Conservation (phyloP, 129 eudicot species). For the Flaveria bidentis region DNA sequence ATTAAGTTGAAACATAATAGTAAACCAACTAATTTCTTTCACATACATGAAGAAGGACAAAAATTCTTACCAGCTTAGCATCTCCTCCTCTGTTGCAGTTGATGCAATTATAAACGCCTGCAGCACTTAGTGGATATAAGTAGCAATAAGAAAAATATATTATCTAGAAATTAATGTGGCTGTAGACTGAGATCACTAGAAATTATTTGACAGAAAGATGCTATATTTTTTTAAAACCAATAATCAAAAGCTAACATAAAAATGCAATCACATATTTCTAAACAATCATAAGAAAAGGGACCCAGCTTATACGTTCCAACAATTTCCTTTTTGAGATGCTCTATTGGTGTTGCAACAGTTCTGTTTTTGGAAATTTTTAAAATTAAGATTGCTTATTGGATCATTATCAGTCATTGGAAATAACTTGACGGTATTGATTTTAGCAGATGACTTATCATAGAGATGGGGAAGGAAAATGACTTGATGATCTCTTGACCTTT, state of each 20-base stretch:
- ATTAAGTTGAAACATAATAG: not conserved
- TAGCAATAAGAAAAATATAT: not conserved
- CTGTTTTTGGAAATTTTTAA: not conserved
- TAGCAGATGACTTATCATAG: constrained; percentile 1
- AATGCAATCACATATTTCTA: not conserved
- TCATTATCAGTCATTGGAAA: constrained; percentile 8
- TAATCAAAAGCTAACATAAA: not conserved
- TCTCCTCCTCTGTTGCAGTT: constrained; percentile 63
- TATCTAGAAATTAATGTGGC: not conserved
- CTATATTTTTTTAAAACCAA: not conserved
- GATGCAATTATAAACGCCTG: constrained; percentile 71
- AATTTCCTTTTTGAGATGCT: not conserved
- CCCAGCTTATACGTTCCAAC: not conserved
- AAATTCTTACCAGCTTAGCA: constrained; percentile 56
- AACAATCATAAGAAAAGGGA: not conserved
- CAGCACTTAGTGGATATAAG: constrained; percentile 20
- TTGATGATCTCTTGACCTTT: constrained; percentile 1
- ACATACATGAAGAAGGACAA: constrained; percentile 13
- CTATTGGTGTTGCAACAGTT: not conserved
- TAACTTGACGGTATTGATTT: not conserved
- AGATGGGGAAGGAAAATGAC: not conserved
- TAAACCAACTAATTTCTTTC: not conserved
- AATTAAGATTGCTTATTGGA: constrained; percentile 1
- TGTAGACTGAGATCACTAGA: not conserved
- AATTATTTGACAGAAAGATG: constrained; percentile 3